A percentile compares a stretch with the other conserved stretches of the same genome.
Conservation (phyloP, 2,329 filamentous ascomycete genomes). For the Parasarocladium wereldwijsianum region DNA sequence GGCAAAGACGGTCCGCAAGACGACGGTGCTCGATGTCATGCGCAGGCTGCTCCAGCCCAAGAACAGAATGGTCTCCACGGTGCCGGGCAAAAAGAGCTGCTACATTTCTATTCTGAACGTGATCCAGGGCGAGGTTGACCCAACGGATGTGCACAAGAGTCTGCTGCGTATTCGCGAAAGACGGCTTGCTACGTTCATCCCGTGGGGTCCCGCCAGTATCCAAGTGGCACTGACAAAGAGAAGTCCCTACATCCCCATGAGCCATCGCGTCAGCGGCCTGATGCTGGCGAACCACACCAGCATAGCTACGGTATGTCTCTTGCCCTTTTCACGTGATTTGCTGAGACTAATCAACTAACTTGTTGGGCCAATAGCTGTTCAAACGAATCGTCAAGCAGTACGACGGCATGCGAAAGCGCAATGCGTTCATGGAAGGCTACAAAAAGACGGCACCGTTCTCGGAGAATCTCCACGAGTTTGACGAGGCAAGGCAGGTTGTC, state of each 20-base stretch:
- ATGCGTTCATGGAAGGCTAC: constrained; percentile 91
- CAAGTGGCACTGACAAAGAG: constrained; percentile 95
- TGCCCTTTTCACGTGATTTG: neutral
- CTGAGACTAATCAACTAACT: neutral
- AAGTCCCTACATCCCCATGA: constrained; percentile 88
- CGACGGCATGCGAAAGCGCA: constrained; percentile 85
- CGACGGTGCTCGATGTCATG: constrained; percentile 97
- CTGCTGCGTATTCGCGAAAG: constrained; percentile 90
- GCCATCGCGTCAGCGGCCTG: constrained; percentile 83
- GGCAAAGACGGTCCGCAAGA: constrained; percentile 95
- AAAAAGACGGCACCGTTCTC: constrained; percentile 91
- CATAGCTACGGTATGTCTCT: constrained; percentile 62
- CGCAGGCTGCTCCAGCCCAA: constrained; percentile 87
- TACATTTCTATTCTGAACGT: constrained; percentile 99
- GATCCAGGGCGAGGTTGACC: constrained; percentile 96
- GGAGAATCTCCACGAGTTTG: constrained; percentile 86
- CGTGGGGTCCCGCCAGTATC: constrained; percentile 95
- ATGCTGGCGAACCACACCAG: constrained; percentile 98
- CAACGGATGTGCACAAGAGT: constrained; percentile 97
- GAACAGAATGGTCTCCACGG: constrained; percentile 97
- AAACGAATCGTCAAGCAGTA: constrained; percentile 88
- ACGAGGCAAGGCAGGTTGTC: constrained; percentile 85
- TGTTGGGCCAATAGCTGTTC: constrained; percentile 46
- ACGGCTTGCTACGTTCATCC: constrained; percentile 87
- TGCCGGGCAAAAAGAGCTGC: constrained; percentile 91